Evolutionary conservation across 139 green algal genomes (phyloP), one percentile per base, ranked within the genome.

Genomic region (Coelastrella sp.): DNA sequence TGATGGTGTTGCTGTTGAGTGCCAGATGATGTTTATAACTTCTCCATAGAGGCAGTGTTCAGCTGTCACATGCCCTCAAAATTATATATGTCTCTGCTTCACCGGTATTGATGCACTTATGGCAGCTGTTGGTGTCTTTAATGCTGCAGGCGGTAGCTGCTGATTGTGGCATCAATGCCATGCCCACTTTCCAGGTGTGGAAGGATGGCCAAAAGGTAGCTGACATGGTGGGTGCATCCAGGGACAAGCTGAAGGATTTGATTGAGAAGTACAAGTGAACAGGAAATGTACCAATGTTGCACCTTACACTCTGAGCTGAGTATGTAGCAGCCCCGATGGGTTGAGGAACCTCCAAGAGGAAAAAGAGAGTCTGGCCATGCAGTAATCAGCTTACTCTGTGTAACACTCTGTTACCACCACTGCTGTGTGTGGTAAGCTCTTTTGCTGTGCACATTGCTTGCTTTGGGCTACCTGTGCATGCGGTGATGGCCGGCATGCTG

Each of bases 121-220:
- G 73, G 73, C 63, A 22, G 63, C 63, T 82, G 76, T 24, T 4
- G 15, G 22, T 78, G 9, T 80, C n/a, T 49, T 83, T 0, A 63
- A 12, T 65, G 78, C 78, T 83, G 78, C 87, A 96, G 90, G 89
- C 93, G 35, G 95, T 98, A 20, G 94, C 96, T 7, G 89, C 85
- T 35, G 86, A 90, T 5, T 94, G 82, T 79, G 94, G 95, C 35
- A 94, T 98, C 84, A 91, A 63, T 63, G 96, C 95, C 56, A 98
- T 98, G 96, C 96, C 96, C 49, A 98, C 96, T 63, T 98, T 98
- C 96, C 95, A 97, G 73, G 89, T 97, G 35, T 98, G 87, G 65
- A 92, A 95, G 86, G 78, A 94, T 82, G 93, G 92, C n/a, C 80
- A 78, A 20, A 97, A 97, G 92, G 92, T 96, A 20, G 94, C 95